Conservation (phyloP, 192 early-diverging fungal species). For the Coemansia umbellata region DNA sequence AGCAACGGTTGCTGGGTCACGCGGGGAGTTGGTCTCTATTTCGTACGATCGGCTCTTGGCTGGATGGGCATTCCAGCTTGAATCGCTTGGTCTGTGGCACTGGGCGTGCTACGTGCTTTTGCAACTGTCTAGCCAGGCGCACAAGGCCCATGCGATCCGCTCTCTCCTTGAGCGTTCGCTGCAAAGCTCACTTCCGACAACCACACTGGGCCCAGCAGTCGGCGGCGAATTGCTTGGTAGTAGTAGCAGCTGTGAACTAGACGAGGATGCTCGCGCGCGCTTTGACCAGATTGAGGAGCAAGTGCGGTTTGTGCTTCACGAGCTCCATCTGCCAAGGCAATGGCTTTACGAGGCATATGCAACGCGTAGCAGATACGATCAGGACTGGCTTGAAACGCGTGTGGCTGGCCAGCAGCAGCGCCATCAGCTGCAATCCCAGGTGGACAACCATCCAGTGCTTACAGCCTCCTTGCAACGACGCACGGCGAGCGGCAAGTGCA, state of each 20-base stretch:
- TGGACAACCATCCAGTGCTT: slow-evolving; percentile 1
- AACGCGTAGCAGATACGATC: slow-evolving; percentile 51
- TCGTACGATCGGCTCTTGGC: slow-evolving; percentile 55
- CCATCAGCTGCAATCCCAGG: neutral
- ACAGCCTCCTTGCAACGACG: neutral
- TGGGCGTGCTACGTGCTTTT: slow-evolving; percentile 79
- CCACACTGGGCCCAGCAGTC: neutral
- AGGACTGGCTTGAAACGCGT: slow-evolving; percentile 29
- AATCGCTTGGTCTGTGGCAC: slow-evolving; percentile 72
- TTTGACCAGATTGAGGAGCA: slow-evolving; percentile 5
- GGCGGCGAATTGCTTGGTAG: slow-evolving; percentile 11
- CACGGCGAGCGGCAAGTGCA: slow-evolving; percentile 6
- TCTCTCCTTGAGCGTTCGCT: slow-evolving; percentile 28
- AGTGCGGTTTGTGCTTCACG: slow-evolving; percentile 56
- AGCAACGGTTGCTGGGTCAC: too few species aligned
- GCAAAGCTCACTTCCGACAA: slow-evolving; percentile 10
- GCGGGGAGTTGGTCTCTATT: too few species aligned
- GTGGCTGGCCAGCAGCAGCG: slow-evolving; percentile 14
- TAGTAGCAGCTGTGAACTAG: neutral
- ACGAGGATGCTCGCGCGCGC: neutral
- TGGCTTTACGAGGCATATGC: slow-evolving; percentile 55
- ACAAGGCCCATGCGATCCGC: slow-evolving; percentile 52
- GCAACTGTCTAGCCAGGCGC: slow-evolving; percentile 53
- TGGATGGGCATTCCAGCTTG: slow-evolving; percentile 66
- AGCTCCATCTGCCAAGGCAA: slow-evolving; percentile 56